phyloP scores from a whole-genome alignment of 768 basidiomycete species.

The Pulveroboletus sp. region DNA sequence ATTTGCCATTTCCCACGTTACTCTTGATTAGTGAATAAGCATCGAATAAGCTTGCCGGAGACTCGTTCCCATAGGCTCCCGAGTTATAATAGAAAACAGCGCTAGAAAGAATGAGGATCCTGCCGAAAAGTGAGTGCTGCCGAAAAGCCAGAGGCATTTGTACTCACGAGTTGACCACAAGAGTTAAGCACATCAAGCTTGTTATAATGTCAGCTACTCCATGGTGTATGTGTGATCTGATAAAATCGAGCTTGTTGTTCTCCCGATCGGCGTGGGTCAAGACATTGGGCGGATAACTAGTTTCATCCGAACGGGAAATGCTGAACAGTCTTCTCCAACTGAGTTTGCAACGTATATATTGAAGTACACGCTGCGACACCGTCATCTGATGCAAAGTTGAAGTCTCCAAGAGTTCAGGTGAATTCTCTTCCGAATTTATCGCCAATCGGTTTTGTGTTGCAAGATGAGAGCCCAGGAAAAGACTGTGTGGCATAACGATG shows the following conservation, averaged over 20 bases:
- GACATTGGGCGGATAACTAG: constrained; percentile 25
- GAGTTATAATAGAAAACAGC: constrained; percentile 73
- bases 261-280: constrained; percentile 51
- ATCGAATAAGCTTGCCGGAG: constrained; percentile 77
- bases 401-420: constrained; percentile 11
- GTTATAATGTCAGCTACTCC: constrained; percentile 63
- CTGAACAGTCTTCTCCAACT: constrained; percentile 21
- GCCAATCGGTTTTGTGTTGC: constrained; percentile 77
- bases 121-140: constrained; percentile 24
- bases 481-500: constrained; percentile 90
- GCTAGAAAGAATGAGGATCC: constrained; percentile 79
- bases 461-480: constrained; percentile 84
- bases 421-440: constrained; percentile 18
- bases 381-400: constrained; percentile 14
- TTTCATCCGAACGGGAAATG: constrained; percentile 21
- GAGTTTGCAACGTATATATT: constrained; percentile 7
- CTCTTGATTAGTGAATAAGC: constrained; percentile 73
- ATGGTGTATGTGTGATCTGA: constrained; percentile 63
- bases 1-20: constrained; percentile 64
- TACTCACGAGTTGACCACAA: constrained; percentile 80
- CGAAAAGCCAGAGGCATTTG: background rate
- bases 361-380: constrained; percentile 18
- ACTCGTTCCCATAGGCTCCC: constrained; percentile 36
- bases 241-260: constrained; percentile 54
- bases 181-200: constrained; percentile 78